Percentiles rank a stretch among this genome's conserved stretches.
Evolutionary conservation across 768 basidiomycete species (phyloP).

Genomic region (Dendrothele bispora): DNA sequence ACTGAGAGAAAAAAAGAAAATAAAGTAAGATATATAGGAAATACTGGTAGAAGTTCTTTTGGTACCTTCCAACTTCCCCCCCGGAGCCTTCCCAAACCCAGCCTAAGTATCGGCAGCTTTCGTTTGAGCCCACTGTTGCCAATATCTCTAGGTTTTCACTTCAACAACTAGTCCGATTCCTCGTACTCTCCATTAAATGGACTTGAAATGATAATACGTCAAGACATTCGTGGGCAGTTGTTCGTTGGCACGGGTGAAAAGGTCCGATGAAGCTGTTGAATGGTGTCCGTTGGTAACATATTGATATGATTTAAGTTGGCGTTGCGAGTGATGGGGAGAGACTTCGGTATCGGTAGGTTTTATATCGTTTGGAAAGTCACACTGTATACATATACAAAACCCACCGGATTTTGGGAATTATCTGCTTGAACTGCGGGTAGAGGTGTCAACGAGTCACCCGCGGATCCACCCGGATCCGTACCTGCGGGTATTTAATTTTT

Average conservation of each 20-base stretch:
- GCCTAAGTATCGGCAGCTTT: conserved; percentile 65
- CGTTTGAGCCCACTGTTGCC: conserved; percentile 45
- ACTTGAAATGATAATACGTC: conserved; percentile 7
- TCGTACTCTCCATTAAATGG: conserved; percentile 14
- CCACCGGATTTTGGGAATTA: too few species aligned
- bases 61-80: conserved; percentile 71
- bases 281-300: too few species aligned
- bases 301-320: too few species aligned
- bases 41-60: background rate
- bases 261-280: too few species aligned
- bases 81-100: conserved; percentile 61
- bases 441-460: too few species aligned
- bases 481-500: too few species aligned
- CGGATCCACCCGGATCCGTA: too few species aligned
- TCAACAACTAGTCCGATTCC: conserved; percentile 23
- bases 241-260: conserved; percentile 2
- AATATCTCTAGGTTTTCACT: conserved; percentile 48
- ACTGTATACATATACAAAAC: too few species aligned
- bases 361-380: too few species aligned
- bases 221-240: conserved; percentile 7
- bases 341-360: too few species aligned
- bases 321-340: conserved; percentile 38
- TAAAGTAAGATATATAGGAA: background rate
- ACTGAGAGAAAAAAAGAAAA: conserved; percentile 33
- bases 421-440: too few species aligned